A percentile compares a stretch with the other conserved stretches of the same genome.
Evolutionary conservation across 805 yeast genomes (phyloP).

Genomic region (Candida cerambycidarum): DNA sequence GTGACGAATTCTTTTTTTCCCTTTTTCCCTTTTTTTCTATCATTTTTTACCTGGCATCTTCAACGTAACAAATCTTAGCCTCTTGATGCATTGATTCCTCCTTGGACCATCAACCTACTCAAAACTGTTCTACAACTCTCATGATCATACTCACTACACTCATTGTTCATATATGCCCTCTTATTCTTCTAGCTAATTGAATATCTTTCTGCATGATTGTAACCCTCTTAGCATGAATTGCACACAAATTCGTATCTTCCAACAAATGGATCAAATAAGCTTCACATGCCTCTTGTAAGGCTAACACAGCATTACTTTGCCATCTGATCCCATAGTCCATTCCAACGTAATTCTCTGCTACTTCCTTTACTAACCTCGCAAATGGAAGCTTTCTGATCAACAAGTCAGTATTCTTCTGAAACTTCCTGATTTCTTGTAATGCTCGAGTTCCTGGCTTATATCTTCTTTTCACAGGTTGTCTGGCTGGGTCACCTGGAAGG

Average conservation of each 20-base stretch:
- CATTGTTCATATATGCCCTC: conserved; percentile 41
- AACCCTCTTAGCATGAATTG: conserved; percentile 79
- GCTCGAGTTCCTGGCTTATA: conserved; percentile 68
- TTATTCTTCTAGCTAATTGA: conserved; percentile 73
- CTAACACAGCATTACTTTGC: conserved; percentile 77
- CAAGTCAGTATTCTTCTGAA: conserved; percentile 66
- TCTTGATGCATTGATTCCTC: no score
- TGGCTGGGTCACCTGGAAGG: conserved; percentile 25
- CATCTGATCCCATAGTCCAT: conserved; percentile 61
- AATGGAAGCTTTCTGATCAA: conserved; percentile 72
- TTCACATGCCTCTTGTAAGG: conserved; percentile 79
- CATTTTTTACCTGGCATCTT: neutral
- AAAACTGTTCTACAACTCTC: neutral
- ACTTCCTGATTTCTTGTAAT: conserved; percentile 63
- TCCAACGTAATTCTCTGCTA: conserved; percentile 60
- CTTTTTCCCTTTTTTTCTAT: neutral
- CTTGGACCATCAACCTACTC: neutral
- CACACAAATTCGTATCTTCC: conserved; percentile 77
- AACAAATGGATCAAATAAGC: conserved; percentile 70
- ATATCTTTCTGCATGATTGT: conserved; percentile 84
- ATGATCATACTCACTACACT: neutral
- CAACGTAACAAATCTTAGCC: no score
- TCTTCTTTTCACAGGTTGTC: conserved; percentile 34
- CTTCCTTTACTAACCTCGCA: conserved; percentile 73
- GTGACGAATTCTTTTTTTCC: neutral